Conservation (phyloP, 345 rosid species). For the Eutrema yunnanense region DNA sequence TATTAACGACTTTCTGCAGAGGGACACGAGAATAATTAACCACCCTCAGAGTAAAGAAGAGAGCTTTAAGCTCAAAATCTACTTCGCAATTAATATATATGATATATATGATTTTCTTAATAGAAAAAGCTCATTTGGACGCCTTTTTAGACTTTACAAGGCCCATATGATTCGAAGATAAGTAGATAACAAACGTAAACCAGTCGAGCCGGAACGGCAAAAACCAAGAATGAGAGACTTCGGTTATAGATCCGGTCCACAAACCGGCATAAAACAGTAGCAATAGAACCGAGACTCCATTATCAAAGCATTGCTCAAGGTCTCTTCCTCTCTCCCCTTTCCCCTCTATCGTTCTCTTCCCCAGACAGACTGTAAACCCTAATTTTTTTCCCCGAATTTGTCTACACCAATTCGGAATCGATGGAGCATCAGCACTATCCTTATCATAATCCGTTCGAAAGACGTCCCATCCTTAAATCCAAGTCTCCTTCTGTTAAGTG, state of each 20-base stretch:
- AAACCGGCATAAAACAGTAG: neutral
- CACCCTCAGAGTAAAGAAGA: too few species aligned
- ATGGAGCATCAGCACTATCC: conserved; percentile 36
- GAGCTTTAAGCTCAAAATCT: too few species aligned
- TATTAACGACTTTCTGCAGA: too few species aligned
- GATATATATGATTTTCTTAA: too few species aligned
- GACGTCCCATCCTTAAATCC: conserved; percentile 65
- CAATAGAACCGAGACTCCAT: conserved; percentile 12
- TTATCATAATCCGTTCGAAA: conserved; percentile 57
- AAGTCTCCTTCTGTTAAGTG: conserved; percentile 80
- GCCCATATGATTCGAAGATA: too few species aligned
- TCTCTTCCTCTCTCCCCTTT: neutral
- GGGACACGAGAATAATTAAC: too few species aligned
- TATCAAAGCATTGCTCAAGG: neutral
- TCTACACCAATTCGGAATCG: neutral
- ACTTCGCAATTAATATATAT: too few species aligned
- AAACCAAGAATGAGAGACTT: too few species aligned
- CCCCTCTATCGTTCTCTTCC: neutral
- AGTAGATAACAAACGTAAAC: too few species aligned
- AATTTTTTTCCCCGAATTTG: neutral
- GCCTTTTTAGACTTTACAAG: too few species aligned
- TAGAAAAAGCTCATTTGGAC: too few species aligned
- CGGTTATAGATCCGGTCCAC: neutral
- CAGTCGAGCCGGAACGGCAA: too few species aligned
- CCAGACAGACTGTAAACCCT: conserved; percentile 3